Evolutionary conservation across 139 green algal species (phyloP), one percentile per base, ranked within the genome.

Genomic region (Dunaliella primolecta): DNA sequence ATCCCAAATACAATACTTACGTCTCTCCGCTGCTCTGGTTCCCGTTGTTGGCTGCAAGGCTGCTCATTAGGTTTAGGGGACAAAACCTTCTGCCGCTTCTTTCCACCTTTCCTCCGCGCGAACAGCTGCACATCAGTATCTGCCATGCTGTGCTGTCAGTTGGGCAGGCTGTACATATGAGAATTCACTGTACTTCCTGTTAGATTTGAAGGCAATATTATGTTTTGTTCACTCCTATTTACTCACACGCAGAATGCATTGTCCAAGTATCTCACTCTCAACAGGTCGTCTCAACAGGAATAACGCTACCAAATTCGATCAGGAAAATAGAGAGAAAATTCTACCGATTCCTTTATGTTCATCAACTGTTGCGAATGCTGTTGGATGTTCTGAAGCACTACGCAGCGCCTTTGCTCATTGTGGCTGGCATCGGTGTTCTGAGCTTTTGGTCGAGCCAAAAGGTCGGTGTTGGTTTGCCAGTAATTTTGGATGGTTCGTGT

Each of bases 21-120:
- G n/a, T n/a, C n/a, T n/a, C n/a, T n/a, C n/a, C n/a, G n/a, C n/a
- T n/a, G n/a, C 35, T 57, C n/a, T 33, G 78, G 80, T 21, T 37
- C 23, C 20, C 77, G 83, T 1, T 31, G 84, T 78, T 84, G 81
- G 30, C 83, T 86, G 25, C 24, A 15, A 36, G 78, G 46, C n/a
- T 11, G 75, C 30, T 81, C 35, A 20, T n/a, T 21, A 1, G 84
- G 11, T 27, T 11, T n/a, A 36, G 27, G 29, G 29, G 2, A 29
- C 2, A 30, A 27, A 11, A 37, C 33, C 7, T 23, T 29, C 75
- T 36, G 36, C 75, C 36, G 36, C 2, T 80, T 29, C 30, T 80
- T 80, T 2, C 30, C 2, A 15, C 46, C 15, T 15, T 64, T 64
- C 7, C 46, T 7, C 7, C 46, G 46, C 7, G 46, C 46, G 36